Percentiles rank a stretch among this genome's conserved stretches.
phyloP scores from a whole-genome alignment of 495 filamentous ascomycete genomes.

The Bombardia bombarda region DNA sequence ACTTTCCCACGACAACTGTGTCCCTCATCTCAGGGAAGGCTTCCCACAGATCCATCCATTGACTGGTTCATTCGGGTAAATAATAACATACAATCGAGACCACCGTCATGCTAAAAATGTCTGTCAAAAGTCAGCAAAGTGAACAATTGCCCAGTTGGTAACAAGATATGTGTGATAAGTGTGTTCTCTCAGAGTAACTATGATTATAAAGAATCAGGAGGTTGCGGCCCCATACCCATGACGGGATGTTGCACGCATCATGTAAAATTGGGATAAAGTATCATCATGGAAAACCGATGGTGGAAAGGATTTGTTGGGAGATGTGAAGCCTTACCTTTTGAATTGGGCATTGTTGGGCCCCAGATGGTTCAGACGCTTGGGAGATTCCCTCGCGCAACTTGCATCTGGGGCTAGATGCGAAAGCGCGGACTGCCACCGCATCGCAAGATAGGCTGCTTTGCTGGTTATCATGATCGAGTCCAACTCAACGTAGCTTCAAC shows the following conservation, averaged over 20 bases:
- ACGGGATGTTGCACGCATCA: conserved; percentile 41
- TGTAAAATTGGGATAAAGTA: conserved; percentile 26
- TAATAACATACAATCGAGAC: too few relatives aligned
- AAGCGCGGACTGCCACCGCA: too few relatives aligned
- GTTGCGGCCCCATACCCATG: conserved; percentile 32
- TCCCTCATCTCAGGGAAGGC: conserved; percentile 80
- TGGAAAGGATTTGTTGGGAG: neutral
- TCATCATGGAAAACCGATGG: conserved; percentile 27
- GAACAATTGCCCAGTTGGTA: too few relatives aligned
- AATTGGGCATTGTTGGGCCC: too few relatives aligned
- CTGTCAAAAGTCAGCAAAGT: conserved; percentile 19
- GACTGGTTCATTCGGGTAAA: too few relatives aligned
- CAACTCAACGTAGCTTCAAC: conserved; percentile 24
- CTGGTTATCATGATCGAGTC: conserved; percentile 10
- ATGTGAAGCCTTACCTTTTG: conserved; percentile 27
- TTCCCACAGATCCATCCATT: too few relatives aligned
- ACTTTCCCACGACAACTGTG: conserved; percentile 73
- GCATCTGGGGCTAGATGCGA: too few relatives aligned
- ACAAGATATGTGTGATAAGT: neutral
- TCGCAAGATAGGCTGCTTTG: too few relatives aligned
- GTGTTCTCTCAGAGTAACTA: conserved; percentile 95
- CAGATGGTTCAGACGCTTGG: too few relatives aligned
- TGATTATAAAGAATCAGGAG: conserved; percentile 71
- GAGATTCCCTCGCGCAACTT: too few relatives aligned
- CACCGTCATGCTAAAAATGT: too few relatives aligned